Base-by-base conservation (phyloP, 1,139 yeast genomes). In the Yamadazyma conglobata region DNA sequence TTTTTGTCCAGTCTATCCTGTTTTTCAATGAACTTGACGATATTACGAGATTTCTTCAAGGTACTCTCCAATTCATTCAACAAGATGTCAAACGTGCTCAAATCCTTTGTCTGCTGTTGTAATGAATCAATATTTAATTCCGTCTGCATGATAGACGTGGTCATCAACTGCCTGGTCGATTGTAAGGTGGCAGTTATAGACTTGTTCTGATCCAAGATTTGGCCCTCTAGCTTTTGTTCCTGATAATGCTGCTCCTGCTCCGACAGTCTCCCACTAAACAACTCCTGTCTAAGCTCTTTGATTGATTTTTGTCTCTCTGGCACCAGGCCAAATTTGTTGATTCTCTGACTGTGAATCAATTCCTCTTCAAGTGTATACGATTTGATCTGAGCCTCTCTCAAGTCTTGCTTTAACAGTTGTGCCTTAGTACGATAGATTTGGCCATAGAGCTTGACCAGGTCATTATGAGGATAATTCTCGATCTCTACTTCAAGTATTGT, bases 1-100 rank as follows among this genome's bases (percentile, higher is more conserved):
- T 72, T 61, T 31, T 83, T 65, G 46, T 83, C 91, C 39, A 69
- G 58, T 33, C 68, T 63, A 45, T 83, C 87, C 30, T 85, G 84
- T 46, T 76, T 76, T 45, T 81, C 86, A 33, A 82, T 74, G 35
- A 78, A 71, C 40, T 67, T 64, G 25, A 82, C 84, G 26, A 82
- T 67, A 25, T 68, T 65, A 32, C 63, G 67, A 1, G 85, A 76
- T 27, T 71, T 75, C 31, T 62, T 58, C 31, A 83, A 59, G 26
- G 81, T 56, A 32, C 67, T 67, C 25, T 76, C 73, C 40, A 81
- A 75, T 28, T 72, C 70, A 2, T 66, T 53, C 37, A 83, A 58
- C 31, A 81, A 54, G 34, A 67, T 68, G 28, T 77, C 74, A 41
- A 80, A 77, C 25, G 71, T 67, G 3, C 68, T 54, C 37, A 82